Base-by-base conservation (phyloP, 805 yeast species). In the Saccharomycopsis fibuligera region DNA sequence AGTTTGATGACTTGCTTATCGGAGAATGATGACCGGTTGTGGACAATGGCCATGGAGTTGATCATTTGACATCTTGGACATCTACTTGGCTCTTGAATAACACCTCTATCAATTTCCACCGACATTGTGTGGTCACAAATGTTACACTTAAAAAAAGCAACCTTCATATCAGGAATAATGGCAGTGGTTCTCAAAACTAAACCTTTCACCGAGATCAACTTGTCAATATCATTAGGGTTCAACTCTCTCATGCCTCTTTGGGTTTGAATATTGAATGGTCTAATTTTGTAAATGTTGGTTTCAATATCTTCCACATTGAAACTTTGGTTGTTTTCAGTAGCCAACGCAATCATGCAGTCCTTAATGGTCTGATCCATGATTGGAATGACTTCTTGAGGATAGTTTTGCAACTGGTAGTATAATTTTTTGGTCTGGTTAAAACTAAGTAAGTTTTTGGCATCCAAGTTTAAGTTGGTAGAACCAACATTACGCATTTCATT, bases 281-380 rank as follows among this genome's bases (percentile, higher is more conserved):
- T 79, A 21, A 89, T 88, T 54, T 90, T 87, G 68, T 86, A 93
- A 50, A 86, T 72, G 50, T 75, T 79, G 14, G 89, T 78, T 63
- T 90, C 97, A 47, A 90, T 81, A 41, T 80, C 88, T 56, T 75
- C 75, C 21, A 76, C 68, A 42, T 70, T 63, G 35, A 63, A 63
- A 53, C 83, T 90, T 27, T 71, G 58, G 36, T 67, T 62, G 58
- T 73, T 65, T 54, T 82, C 88, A 51, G 79, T 68, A 19, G 81
- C 80, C 17, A 86, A 62, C 12, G 87, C 81, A 23, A 88, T 82
- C 79, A 93, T 79, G 59, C 89, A 83, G 62, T 91, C 96, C 62
- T 88, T 89, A 49, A 90, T 76, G 3, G 96, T 82, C 61, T 90
- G 96, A 73, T 93, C 99, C 97, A 93, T 90, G 58, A 93, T 87